These are phyloP conservation scores for Thraustochytrium sp. DNA, from an alignment of 352 stramenopile species.

Conservation along the genomic window DNA sequence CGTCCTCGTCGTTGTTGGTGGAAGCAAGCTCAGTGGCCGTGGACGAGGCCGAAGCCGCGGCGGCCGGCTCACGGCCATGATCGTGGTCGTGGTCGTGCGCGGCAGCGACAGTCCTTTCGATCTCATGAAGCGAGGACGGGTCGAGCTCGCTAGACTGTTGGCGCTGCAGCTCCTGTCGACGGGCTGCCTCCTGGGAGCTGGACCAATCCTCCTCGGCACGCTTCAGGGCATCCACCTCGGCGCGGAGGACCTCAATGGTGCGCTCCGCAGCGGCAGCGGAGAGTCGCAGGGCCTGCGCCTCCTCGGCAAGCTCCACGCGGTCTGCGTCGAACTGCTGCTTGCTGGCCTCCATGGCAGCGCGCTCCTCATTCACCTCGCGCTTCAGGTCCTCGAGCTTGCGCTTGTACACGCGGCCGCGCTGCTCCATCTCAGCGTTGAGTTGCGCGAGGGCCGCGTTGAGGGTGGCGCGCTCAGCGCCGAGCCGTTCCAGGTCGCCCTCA, in stretches of 20 bases:
- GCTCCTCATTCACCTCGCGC: not conserved
- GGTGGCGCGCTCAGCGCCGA: not conserved
- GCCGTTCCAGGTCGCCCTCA: not conserved
- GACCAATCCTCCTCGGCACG: slow-evolving; percentile 10
- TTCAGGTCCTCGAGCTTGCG: slow-evolving; percentile 1
- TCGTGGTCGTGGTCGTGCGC: not conserved
- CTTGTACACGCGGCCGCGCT: not conserved
- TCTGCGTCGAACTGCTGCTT: slow-evolving; percentile 5
- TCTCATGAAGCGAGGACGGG: not conserved
- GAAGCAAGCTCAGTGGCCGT: no score
- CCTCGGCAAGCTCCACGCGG: not conserved
- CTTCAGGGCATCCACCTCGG: not conserved
- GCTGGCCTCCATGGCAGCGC: not conserved
- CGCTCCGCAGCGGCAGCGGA: not conserved
- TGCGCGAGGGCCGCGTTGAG: not conserved
- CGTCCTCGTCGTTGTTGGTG: no score
- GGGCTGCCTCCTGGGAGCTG: not conserved
- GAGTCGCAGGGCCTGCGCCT: not conserved
- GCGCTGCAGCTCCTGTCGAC: not conserved
- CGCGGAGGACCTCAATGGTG: not conserved
- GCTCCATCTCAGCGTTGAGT: slow-evolving; percentile 2
- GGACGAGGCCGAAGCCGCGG: no score
- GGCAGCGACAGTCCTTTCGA: not conserved
- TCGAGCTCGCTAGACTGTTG: slow-evolving; percentile 20
- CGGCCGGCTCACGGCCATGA: not conserved